A percentile compares a stretch with the other conserved stretches of the same genome.
Conservation (phyloP, 176 grass and related monocot genomes). For the Aechmea fasciata region DNA sequence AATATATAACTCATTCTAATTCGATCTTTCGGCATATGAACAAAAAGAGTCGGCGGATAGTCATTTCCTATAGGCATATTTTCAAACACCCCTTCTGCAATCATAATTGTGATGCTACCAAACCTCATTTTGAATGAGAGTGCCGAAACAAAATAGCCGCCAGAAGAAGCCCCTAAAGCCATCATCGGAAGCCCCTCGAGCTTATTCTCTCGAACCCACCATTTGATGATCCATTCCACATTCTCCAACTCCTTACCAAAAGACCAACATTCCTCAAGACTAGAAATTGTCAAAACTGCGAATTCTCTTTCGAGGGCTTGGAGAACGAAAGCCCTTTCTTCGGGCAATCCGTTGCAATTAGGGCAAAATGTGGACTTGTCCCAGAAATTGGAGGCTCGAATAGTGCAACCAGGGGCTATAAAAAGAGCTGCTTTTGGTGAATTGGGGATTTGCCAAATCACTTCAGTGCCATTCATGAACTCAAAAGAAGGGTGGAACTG, state of each 20-base stretch:
- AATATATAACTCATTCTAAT: conserved; percentile 26
- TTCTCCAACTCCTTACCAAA: conserved; percentile 39
- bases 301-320: conserved; percentile 53
- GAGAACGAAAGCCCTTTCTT: conserved; percentile 67
- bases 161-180: conserved; percentile 69
- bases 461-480: conserved; percentile 49
- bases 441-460: conserved; percentile 67
- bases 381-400: conserved; percentile 80
- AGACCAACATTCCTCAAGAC: conserved; percentile 66
- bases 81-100: conserved; percentile 64
- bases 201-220: conserved; percentile 48
- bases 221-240: conserved; percentile 60
- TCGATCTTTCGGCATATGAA: conserved; percentile 78
- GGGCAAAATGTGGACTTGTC: conserved; percentile 55
- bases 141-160: conserved; percentile 74
- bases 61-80: conserved; percentile 27
- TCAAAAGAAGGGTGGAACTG: conserved; percentile 43
- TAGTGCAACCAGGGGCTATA: conserved; percentile 68
- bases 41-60: conserved; percentile 80
- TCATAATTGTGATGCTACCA: conserved; percentile 61
- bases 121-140: conserved; percentile 60
- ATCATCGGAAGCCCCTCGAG: conserved; percentile 50
- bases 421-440: conserved; percentile 49
- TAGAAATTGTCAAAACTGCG: conserved; percentile 64
- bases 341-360: conserved; percentile 61